These are phyloP conservation scores for Colletotrichum sp. DNA, from an alignment of 2,329 filamentous ascomycete species.

Conservation along the genomic window DNA sequence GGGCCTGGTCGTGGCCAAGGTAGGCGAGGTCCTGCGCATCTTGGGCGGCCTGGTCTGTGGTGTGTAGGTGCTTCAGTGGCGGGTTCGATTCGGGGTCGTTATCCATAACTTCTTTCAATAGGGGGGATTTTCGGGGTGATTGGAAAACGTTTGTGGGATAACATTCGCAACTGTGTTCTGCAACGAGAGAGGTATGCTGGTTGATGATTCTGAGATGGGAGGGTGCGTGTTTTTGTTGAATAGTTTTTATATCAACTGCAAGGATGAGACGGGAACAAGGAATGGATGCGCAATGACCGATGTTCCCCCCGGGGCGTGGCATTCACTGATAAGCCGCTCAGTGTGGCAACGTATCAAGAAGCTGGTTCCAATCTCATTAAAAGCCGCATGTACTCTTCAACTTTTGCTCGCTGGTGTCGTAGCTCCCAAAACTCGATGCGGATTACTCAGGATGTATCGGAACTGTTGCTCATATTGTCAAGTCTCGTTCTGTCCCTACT, in stretches of 20 bases:
- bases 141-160: not conserved
- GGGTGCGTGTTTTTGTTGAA: not conserved
- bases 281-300: not conserved
- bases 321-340: not conserved
- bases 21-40: conserved; percentile 46
- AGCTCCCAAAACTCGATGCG: not conserved
- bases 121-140: not conserved
- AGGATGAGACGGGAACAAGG: not conserved
- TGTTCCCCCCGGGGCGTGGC: not conserved
- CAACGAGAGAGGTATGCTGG: not conserved
- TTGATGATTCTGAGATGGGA: not conserved
- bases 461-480: not conserved
- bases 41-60: not conserved
- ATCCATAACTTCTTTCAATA: not conserved
- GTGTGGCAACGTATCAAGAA: not conserved
- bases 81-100: not conserved
- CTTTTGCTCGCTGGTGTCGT: not conserved
- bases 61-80: not conserved
- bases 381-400: not conserved
- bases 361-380: not conserved
- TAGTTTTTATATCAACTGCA: not conserved
- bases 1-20: conserved; percentile 43
- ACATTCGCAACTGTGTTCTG: not conserved
- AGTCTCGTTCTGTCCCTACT: not conserved
- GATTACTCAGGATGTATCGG: not conserved